Evolutionary conservation across 768 basidiomycete species (phyloP).

Genomic region (Coprinopsis strossmayeri): DNA sequence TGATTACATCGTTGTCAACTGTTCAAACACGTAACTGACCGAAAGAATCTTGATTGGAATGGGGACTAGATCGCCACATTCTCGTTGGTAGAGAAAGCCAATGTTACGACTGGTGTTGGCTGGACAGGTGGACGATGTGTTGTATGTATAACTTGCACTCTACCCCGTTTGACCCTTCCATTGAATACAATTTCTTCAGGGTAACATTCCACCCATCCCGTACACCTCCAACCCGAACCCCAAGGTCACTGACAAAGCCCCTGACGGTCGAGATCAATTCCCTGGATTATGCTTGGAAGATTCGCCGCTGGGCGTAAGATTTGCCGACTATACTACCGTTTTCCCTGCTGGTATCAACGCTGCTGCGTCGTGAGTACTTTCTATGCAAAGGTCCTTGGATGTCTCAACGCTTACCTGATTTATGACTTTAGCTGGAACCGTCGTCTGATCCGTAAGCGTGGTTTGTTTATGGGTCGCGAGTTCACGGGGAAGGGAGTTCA

Average conservation of each 20-base stretch:
- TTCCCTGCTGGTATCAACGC: slow-evolving; percentile 85
- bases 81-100: slow-evolving; percentile 60
- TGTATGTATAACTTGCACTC: slow-evolving; percentile 27
- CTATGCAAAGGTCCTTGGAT: neutral
- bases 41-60: neutral
- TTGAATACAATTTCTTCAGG: too few relatives aligned
- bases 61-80: slow-evolving; percentile 34
- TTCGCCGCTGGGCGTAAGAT: slow-evolving; percentile 73
- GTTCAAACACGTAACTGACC: too few relatives aligned
- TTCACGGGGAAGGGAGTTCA: slow-evolving; percentile 81
- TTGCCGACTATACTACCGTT: slow-evolving; percentile 62
- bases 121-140: slow-evolving; percentile 64
- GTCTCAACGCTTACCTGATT: slow-evolving; percentile 2
- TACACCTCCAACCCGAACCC: slow-evolving; percentile 12
- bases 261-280: slow-evolving; percentile 35
- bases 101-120: slow-evolving; percentile 58
- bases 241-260: neutral
- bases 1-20: too few relatives aligned
- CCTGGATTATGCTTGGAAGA: slow-evolving; percentile 74
- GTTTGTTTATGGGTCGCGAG: slow-evolving; percentile 75
- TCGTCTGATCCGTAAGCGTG: slow-evolving; percentile 68
- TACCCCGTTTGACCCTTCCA: neutral
- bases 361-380: slow-evolving; percentile 61
- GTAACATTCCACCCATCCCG: slow-evolving; percentile 51
- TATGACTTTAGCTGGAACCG: slow-evolving; percentile 56